Base-by-base conservation (phyloP, 805 yeast genomes). In the Grigorovia transvaalensis region DNA sequence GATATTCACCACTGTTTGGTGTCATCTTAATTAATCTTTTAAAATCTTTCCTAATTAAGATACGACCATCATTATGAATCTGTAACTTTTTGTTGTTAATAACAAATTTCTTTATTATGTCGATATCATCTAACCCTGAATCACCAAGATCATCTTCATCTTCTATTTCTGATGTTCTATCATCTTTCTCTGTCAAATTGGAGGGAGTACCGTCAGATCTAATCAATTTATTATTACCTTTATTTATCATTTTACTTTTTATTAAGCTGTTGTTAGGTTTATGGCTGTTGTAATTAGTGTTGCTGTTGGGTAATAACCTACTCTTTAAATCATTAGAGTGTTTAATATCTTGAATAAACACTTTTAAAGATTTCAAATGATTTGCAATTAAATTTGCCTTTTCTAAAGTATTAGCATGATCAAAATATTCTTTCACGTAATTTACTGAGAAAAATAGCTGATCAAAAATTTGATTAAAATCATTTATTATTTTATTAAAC, bases 41-140 rank as follows among this genome's bases (percentile, higher is more conserved):
- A 56, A 86, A 79, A 68, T 93, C 99, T 56, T 90, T 91, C 59
- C 85, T 88, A 67, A 85, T 88, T 17, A 90, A 91, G 65, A 84
- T 87, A 64, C 81, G 76, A 11, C 89, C 96, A 50, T 84, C 86
- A 38, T 80, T 85, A 6, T 97, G 91, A 72, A 90, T 73, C 48
- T 76, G 81, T 61, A 89, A 73, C 49, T 79, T 77, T 56, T 80
- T 79, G 19, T 84, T 82, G 52, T 95, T 75, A 63, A 86, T 88
- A 56, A 82, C 83, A 65, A 87, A 88, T 58, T 87, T 85, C 53
- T 82, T 87, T 51, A 88, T 79, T 50, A 85, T 72, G 62, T 84
- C 84, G 56, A 85, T 88, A 27, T 89, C 88, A 68, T 88, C 96
- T 55, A 82, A 89, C 53, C 63, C 50, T 27, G 60, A 54, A n/a